phyloP scores from a whole-genome alignment of 192 early-diverging fungal genomes.

The Ambispora gerdemannii region DNA sequence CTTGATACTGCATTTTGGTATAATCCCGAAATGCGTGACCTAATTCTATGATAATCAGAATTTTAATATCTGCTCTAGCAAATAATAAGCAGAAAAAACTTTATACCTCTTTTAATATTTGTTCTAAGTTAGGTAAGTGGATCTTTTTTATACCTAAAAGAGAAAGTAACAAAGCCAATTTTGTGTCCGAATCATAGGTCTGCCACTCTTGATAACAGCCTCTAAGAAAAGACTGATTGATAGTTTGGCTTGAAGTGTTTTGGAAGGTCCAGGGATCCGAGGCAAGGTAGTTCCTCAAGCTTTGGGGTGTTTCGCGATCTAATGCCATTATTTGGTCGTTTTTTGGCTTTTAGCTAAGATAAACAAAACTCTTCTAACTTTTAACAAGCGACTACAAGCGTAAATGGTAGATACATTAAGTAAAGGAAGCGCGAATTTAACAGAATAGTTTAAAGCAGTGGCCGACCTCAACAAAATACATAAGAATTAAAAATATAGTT shows the following conservation, averaged over 20 bases:
- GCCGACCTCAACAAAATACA: too few relatives aligned
- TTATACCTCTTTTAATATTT: not conserved
- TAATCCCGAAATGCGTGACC: not conserved
- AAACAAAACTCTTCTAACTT: too few relatives aligned
- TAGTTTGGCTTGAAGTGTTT: not conserved
- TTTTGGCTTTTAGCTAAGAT: too few relatives aligned
- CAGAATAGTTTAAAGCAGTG: too few relatives aligned
- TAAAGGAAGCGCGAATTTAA: too few relatives aligned
- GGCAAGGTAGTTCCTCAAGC: not conserved
- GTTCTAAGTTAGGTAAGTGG: not conserved
- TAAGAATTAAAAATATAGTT: too few relatives aligned
- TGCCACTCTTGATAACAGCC: not conserved
- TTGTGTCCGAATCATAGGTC: not conserved
- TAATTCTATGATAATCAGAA: not conserved
- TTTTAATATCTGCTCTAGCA: not conserved
- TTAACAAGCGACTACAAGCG: too few relatives aligned
- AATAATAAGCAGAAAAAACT: not conserved
- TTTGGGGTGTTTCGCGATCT: not conserved
- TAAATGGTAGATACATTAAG: too few relatives aligned
- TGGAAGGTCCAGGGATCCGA: not conserved
- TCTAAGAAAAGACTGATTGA: not conserved
- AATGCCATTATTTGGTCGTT: too few relatives aligned
- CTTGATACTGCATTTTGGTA: not conserved
- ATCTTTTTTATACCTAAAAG: constrained; percentile 16
- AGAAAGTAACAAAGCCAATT: constrained; percentile 15